Base-by-base conservation (phyloP, 2,329 filamentous ascomycete species). In the Fusarium pseudocircinatum region DNA sequence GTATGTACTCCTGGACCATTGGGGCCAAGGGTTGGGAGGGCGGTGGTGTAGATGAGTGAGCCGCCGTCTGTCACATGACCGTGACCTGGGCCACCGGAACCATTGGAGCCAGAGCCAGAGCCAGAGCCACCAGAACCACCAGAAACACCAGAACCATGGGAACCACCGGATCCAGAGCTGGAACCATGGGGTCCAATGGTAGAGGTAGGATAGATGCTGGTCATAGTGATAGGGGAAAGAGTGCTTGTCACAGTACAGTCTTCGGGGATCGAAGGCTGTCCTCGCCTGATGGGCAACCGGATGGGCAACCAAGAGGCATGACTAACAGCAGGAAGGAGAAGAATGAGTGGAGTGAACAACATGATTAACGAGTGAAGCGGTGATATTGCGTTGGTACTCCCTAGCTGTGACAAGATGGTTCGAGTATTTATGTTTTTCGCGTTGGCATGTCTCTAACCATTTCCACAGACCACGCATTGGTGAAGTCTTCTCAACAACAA, bases 311-410 rank as follows among this genome's bases (percentile, higher is more conserved):
- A 67, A 34, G 63, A 62, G 16, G 67, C 69, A n/a, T 62, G 52
- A 34, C 39, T 42, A 12, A 37, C 58, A 7, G 58, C 47, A 9
- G 69, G 68, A 13, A 72, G 10, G 13, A 67, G 13, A 49, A 71
- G 18, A 62, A 68, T 5, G 63, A 72, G 47, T 22, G 44, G 30
- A 50, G 63, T 26, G 53, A 63, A 18, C 14, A 71, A 18, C 69
- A 72, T 71, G 28, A 26, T 63, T 63, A 71, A 67, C 42, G 67
- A 72, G 63, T 47, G 63, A 49, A 68, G 44, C 10, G 32, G 18
- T 46, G 39, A 39, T 47, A 15, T 28, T 39, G 57, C 14, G 40
- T 28, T 26, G 20, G 11, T 49, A 2, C 1, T 20, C 15, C 1
- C 14, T 4, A 13, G 22, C 20, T 1, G 7, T 9, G 44, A 14